phyloP scores from a whole-genome alignment of 2,329 filamentous ascomycete genomes.

The Talaromyces sp. region DNA sequence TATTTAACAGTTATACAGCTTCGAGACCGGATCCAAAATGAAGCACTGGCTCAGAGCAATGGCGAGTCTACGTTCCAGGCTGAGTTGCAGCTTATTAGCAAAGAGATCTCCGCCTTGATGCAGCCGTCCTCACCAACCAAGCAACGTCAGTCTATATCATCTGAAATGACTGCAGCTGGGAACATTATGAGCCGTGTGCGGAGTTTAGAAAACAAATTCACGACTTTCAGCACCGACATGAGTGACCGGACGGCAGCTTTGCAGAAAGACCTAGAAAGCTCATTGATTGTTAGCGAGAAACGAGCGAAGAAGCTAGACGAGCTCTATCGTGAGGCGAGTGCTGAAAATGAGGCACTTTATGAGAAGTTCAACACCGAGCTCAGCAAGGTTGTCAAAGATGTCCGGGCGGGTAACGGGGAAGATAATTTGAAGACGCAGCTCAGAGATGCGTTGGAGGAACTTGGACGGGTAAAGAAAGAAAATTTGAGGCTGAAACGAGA shows the following conservation, averaged over 20 bases:
- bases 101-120: conserved; percentile 62
- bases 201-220: conserved; percentile 64
- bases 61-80: conserved; percentile 66
- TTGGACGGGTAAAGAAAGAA: conserved; percentile 73
- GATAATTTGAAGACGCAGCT: conserved; percentile 70
- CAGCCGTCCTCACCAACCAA: conserved; percentile 24
- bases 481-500: conserved; percentile 79
- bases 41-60: conserved; percentile 69
- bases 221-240: conserved; percentile 55
- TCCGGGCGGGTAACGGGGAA: conserved; percentile 71
- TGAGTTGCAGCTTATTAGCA: conserved; percentile 74
- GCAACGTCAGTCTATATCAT: conserved; percentile 18
- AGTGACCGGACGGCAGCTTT: conserved; percentile 59
- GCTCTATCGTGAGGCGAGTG: conserved; percentile 78
- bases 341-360: conserved; percentile 90
- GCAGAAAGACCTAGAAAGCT: conserved; percentile 66
- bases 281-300: conserved; percentile 67
- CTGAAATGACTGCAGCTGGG: conserved; percentile 24
- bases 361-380: conserved; percentile 90
- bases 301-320: conserved; percentile 82
- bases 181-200: conserved; percentile 51
- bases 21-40: conserved; percentile 77
- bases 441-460: conserved; percentile 72
- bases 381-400: conserved; percentile 71
- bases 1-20: conserved; percentile 31